These are phyloP conservation scores for Durusdinium trenchii DNA, from an alignment of 73 alveolate species.

Conservation along the genomic window DNA sequence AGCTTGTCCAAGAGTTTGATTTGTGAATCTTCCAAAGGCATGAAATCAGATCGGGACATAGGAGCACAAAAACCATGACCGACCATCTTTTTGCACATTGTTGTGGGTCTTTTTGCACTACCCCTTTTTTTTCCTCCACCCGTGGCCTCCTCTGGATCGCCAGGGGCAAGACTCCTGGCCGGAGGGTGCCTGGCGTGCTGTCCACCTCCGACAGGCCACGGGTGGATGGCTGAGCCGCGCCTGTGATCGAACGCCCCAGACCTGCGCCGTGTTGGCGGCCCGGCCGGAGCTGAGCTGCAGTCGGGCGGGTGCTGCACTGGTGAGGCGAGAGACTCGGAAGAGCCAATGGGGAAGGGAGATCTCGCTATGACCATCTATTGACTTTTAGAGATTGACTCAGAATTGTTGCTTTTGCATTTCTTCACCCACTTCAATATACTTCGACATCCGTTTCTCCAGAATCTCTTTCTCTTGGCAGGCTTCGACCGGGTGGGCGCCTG, in stretches of 20 bases:
- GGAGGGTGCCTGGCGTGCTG: conserved; percentile 87
- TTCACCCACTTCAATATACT: too few relatives aligned
- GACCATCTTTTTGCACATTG: too few relatives aligned
- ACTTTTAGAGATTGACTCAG: too few relatives aligned
- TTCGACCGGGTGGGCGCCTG: conserved; percentile 77
- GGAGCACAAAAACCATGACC: too few relatives aligned
- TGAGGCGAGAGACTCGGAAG: not conserved
- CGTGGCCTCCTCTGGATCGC: too few relatives aligned
- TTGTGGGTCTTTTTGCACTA: too few relatives aligned
- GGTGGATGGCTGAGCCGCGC: conserved; percentile 49
- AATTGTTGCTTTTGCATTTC: not conserved
- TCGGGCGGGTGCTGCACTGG: conserved; percentile 51
- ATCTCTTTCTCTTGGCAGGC: not conserved
- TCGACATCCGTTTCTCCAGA: not conserved
- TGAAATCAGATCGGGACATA: too few relatives aligned
- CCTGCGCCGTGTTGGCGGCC: conserved; percentile 57
- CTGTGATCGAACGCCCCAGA: not conserved
- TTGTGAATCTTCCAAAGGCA: too few relatives aligned
- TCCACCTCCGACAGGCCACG: conserved; percentile 10
- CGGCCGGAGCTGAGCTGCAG: conserved; percentile 84
- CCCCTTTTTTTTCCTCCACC: too few relatives aligned
- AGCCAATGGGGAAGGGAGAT: not conserved
- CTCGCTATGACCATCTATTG: too few relatives aligned
- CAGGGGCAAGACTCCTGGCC: conserved; percentile 89
- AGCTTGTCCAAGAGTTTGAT: too few relatives aligned